Evolutionary conservation across 169 alveolate genomes (phyloP), one percentile per base, ranked within the genome.

Genomic region (Hammondia hammondi): DNA sequence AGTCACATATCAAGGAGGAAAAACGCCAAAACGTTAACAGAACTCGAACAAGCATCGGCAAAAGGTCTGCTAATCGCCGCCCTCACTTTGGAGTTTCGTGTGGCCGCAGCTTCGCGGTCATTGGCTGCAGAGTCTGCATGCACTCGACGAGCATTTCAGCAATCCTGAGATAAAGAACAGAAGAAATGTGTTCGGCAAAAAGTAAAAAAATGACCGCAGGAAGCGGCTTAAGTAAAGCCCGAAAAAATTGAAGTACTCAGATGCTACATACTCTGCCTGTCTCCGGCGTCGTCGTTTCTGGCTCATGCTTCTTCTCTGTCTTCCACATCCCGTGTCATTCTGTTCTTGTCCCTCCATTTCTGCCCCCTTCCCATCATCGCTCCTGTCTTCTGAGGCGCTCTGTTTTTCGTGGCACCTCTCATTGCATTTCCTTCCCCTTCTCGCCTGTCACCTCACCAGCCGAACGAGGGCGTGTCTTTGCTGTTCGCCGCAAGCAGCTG

Each of bases 81-180:
- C 24, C 85, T n/a, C 32, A 73, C 85, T 73, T 73, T 17, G 85
- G 85, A 14, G 27, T 10, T 35, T 73, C 90, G 70, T 27, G 71
- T 37, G 70, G 90, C 70, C 90, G 29, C 71, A 82, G 70, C 90
- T 73, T n/a, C 85, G 85, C 85, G 24, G 85, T 73, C 52, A 73
- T n/a, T 12, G 85, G 85, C 85, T 73, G 85, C 52, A 73, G 29
- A 1, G 85, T 73, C 52, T 37, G 85, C 85, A 73, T 73, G 85
- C 85, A 73, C 48, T 10, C 43, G 85, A 37, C 48, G 85, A 73
- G 85, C 85, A 73, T 82, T n/a, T 82, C 57, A 6, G 35, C 70
- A 52, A 45, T 48, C 90, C 90, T 48, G 70, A 32, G 43, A n/a
- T 7, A 45, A 82, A 17, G 43, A 82, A 82, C 61, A 81, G 35